Evolutionary conservation across 129 eudicot species (phyloP).

Genomic region (Escallonia rubra): DNA sequence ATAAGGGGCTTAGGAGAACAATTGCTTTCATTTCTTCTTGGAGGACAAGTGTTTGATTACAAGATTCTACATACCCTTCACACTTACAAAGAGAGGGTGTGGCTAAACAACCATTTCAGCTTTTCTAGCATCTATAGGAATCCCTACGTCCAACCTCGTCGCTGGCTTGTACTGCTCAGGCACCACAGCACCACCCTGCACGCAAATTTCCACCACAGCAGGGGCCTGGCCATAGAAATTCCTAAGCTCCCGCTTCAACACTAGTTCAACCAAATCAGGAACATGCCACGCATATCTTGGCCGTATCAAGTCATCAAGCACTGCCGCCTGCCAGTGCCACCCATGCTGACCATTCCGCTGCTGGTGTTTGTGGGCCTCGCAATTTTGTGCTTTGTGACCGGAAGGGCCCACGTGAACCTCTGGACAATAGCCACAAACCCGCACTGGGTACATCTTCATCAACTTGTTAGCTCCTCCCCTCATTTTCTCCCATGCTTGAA

Average conservation of each 20-base stretch:
- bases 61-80: no score
- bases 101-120: slow-evolving; percentile 76
- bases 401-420: slow-evolving; percentile 86
- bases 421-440: no score
- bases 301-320: slow-evolving; percentile 82
- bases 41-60: no score
- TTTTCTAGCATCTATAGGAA: slow-evolving; percentile 69
- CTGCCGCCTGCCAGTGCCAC: slow-evolving; percentile 71
- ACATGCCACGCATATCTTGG: slow-evolving; percentile 97
- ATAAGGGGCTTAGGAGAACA: no score
- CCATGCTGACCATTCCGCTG: slow-evolving; percentile 98
- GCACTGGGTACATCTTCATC: slow-evolving; percentile 88
- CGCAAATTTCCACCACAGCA: slow-evolving; percentile 84
- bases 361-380: slow-evolving; percentile 97
- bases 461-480: slow-evolving; percentile 71
- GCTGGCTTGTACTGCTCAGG: slow-evolving; percentile 90
- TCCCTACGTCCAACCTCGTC: slow-evolving; percentile 92
- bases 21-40: no score
- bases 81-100: no score
- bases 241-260: slow-evolving; percentile 65
- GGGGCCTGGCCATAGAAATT: slow-evolving; percentile 99
- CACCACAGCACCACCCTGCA: slow-evolving; percentile 84
- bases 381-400: slow-evolving; percentile 94
- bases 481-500: slow-evolving; percentile 88
- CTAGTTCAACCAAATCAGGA: slow-evolving; percentile 61